A percentile compares a stretch with the other conserved stretches of the same genome.
phyloP scores from a whole-genome alignment of 2,329 filamentous ascomycete genomes.

The Calonectria pseudoreteaudii region DNA sequence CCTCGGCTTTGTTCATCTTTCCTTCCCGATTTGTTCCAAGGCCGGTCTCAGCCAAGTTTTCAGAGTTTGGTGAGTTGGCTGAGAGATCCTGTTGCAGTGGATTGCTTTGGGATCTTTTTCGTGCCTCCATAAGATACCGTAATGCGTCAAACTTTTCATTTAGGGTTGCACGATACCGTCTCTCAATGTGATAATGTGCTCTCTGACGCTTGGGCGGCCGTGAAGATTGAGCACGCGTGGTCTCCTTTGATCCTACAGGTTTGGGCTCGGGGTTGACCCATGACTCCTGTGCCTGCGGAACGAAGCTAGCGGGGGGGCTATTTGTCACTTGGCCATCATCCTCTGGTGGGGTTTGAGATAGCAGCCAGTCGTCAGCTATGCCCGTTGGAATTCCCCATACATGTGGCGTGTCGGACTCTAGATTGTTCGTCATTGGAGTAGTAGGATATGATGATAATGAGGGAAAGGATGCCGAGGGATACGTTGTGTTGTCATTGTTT shows the following conservation, averaged over 20 bases:
- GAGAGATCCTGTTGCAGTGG: not conserved
- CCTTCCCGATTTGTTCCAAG: not conserved
- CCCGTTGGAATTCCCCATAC: not conserved
- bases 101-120: not conserved
- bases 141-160: not conserved
- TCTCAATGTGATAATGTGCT: not conserved
- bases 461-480: not conserved
- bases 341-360: not conserved
- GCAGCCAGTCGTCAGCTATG: not conserved
- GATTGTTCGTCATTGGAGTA: not conserved
- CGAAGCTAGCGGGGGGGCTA: not conserved
- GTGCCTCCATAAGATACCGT: not conserved
- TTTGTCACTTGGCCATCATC: not conserved
- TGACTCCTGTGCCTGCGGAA: not conserved
- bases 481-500: not conserved
- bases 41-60: not conserved
- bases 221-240: not conserved
- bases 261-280: not conserved
- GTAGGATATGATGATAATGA: not conserved
- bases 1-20: not conserved
- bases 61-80: not conserved
- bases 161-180: not conserved
- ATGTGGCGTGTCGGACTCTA: not conserved
- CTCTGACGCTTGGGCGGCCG: not conserved
- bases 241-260: not conserved